Base-by-base conservation (phyloP, 2,329 filamentous ascomycete genomes). In the Scolecobasidium constrictum region DNA sequence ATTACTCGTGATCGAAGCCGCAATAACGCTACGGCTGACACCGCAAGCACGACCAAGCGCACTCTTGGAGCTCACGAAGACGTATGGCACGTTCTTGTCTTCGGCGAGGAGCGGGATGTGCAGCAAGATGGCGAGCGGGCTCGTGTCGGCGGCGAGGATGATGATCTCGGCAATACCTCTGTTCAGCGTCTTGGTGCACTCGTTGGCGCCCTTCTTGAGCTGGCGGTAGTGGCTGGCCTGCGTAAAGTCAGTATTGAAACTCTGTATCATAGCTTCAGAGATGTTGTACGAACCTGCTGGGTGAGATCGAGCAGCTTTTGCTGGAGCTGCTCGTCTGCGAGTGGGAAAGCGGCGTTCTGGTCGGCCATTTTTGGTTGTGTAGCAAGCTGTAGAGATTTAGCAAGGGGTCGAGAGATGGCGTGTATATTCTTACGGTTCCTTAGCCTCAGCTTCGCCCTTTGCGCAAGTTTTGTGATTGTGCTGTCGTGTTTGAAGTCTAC, bases 141-240 rank as follows among this genome's bases (percentile, higher is more conserved):
- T 15, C 6, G 43, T 46, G 15, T 40, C 43, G 50, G 86, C 87
- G 38, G 87, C 86, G 43, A 95, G 78, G 53, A 96, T 76, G 58
- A 94, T 81, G 50, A 96, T 71, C 68, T 96, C 90, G 53, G 79
- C 79, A 49, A 90, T 87, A 67, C 90, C 88, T 53, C 90, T 82
- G 71, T 92, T 93, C 40, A 94, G 74, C 4, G 45, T 42, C 38
- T 47, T 45, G 17, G 48, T 47, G 4, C 19, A 31, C 34, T 49
- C 47, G 33, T 43, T 47, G 42, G 47, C 47, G 20, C 47, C 48
- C 33, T 47, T 49, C 23, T 42, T 37, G 2, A 49, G 18, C 22
- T 49, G 48, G 13, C 19, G 20, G 38, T 40, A 35, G 38, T 46
- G 47, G 21, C 36, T 42, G 7, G 38, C 26, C 42, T n/a, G n/a